Evolutionary conservation across 495 filamentous ascomycete species (phyloP).

Genomic region (Penicillium flavigenum): DNA sequence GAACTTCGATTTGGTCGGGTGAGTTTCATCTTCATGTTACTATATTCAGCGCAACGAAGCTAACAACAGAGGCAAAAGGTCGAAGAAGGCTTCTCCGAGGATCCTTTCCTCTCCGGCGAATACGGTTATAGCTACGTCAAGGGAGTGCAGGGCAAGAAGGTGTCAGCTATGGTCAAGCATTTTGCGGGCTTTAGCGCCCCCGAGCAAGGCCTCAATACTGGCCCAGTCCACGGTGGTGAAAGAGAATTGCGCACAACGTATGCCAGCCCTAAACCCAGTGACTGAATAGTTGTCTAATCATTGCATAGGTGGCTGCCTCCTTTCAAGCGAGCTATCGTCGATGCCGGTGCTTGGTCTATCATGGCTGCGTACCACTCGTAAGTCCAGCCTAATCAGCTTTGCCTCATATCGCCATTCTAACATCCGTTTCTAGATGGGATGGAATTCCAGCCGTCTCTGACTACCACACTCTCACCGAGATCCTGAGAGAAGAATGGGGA

Average conservation of each 20-base stretch:
- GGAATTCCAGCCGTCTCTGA: slow-evolving; percentile 63
- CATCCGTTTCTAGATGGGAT: slow-evolving; percentile 46
- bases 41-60: background rate
- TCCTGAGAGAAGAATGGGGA: slow-evolving; percentile 67
- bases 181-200: slow-evolving; percentile 64
- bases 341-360: slow-evolving; percentile 61
- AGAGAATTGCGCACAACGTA: slow-evolving; percentile 64
- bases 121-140: slow-evolving; percentile 59
- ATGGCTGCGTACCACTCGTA: slow-evolving; percentile 69
- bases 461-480: slow-evolving; percentile 61
- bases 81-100: slow-evolving; percentile 68
- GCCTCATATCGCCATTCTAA: background rate
- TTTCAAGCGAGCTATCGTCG: slow-evolving; percentile 66
- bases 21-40: slow-evolving; percentile 3
- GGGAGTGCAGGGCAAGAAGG: slow-evolving; percentile 61
- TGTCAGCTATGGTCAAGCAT: slow-evolving; percentile 69
- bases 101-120: slow-evolving; percentile 60
- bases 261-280: background rate
- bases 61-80: slow-evolving; percentile 35
- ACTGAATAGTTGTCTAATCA: background rate
- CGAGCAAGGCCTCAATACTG: slow-evolving; percentile 68
- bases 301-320: slow-evolving; percentile 55
- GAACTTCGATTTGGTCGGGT: slow-evolving; percentile 65
- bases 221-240: slow-evolving; percentile 66
- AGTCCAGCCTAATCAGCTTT: background rate